Evolutionary conservation across 495 filamentous ascomycete genomes (phyloP), one percentile per base, ranked within the genome.

Genomic region (Annulohypoxylon stygium): DNA sequence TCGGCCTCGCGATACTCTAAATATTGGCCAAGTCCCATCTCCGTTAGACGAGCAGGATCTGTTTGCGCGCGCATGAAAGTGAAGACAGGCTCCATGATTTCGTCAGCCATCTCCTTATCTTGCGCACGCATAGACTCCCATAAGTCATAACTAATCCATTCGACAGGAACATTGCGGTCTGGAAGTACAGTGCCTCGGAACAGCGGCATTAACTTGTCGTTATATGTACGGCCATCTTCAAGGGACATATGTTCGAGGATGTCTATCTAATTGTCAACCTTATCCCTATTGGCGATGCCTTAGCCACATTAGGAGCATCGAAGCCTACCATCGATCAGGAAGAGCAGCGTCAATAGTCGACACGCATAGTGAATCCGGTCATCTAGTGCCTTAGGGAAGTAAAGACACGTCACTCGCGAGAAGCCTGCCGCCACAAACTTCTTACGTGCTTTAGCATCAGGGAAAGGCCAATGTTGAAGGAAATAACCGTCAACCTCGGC

Each of bases 201-300:
- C 7, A 83, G 69, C 0, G 73, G 69, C 57, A 83, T 85, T 0
- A 85, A 61, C 7, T 60, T 77, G 45, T 81, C 65, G 62, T 85
- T 82, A 20, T 79, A 78, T 2, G 54, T 69, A 3, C 47, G 12
- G 0, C 83, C 83, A 5, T 83, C 81, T 3, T 78, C 62, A 3
- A 85, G 63, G 14, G 81, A 81, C 78, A 83, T 81, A 37, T 81
- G 39, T 45, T 85, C 82, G 12, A 82, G 74, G 30, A 79, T n/a
- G 65, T 84, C 82, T 80, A 33, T n/a, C 16, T 54, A 2, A 1
- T 51, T 30, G 58, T 69, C 37, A 61, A 39, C 26, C 7, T 37
- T 36, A 5, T 2, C 16, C 55, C 3, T 50, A 53, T 61, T 9
- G 36, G 5, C 30, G 37, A 12, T 39, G 37, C 41, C 12, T 2